A percentile compares a stretch with the other conserved stretches of the same genome.
Conservation (phyloP, 176 grass and related monocot species). For the Puccinellia tenuiflora region DNA sequence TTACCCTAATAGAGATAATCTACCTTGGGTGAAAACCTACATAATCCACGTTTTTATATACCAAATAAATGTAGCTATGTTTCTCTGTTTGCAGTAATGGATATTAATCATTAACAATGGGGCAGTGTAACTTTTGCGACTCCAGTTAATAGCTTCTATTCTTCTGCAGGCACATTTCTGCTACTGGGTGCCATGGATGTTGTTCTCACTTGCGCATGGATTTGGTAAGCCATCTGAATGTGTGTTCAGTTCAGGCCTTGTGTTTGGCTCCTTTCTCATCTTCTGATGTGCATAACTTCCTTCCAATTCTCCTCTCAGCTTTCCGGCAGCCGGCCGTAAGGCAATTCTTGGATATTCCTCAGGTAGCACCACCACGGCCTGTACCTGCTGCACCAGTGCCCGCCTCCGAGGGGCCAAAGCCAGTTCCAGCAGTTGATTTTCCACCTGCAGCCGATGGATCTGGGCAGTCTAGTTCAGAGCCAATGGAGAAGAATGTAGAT, state of each 20-base stretch:
- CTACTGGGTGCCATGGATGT: constrained; percentile 75
- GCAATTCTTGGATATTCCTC: constrained; percentile 47
- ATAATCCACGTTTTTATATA: background rate
- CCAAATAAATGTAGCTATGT: background rate
- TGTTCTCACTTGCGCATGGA: constrained; percentile 61
- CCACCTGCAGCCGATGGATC: background rate
- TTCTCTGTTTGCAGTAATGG: background rate
- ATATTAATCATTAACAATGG: background rate
- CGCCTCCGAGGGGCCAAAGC: constrained; percentile 21
- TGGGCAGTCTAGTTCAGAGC: constrained; percentile 32
- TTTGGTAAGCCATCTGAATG: constrained; percentile 37
- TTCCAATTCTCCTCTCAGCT: constrained; percentile 31
- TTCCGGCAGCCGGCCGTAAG: constrained; percentile 38
- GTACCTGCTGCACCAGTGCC: constrained; percentile 14
- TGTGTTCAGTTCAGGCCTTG: background rate
- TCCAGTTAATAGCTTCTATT: constrained; percentile 2
- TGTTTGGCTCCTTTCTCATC: background rate
- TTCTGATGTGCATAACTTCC: background rate
- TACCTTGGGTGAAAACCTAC: background rate
- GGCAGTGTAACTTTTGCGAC: background rate
- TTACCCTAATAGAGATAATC: background rate
- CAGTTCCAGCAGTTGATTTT: constrained; percentile 26
- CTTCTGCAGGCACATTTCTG: constrained; percentile 74
- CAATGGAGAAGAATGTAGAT: constrained; percentile 49
- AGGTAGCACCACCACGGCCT: constrained; percentile 31